Evolutionary conservation across 2,329 filamentous ascomycete species (phyloP).

Genomic region (Pseudogymnoascus sp.): DNA sequence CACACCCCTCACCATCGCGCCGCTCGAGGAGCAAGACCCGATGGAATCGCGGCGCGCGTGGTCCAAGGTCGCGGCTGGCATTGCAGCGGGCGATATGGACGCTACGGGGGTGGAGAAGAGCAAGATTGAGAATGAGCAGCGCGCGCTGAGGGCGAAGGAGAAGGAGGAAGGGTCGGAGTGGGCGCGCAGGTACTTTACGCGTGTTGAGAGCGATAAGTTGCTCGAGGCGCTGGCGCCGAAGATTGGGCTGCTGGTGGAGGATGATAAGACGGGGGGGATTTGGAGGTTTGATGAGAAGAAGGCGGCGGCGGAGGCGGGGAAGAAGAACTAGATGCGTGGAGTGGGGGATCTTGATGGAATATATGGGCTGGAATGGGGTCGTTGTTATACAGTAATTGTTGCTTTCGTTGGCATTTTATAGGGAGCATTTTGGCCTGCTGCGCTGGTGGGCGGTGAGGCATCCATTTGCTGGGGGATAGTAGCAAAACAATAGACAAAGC

Average conservation of each 20-base stretch:
- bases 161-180: conserved; percentile 67
- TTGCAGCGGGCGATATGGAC: conserved; percentile 78
- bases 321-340: not conserved
- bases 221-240: conserved; percentile 37
- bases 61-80: conserved; percentile 75
- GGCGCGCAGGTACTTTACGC: conserved; percentile 76
- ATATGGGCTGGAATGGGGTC: not conserved
- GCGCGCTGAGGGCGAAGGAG: conserved; percentile 67
- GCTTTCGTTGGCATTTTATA: not conserved
- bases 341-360: not conserved
- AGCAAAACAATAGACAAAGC: not conserved
- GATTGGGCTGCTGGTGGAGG: conserved; percentile 32
- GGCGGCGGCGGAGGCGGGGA: conserved; percentile 7
- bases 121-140: conserved; percentile 84
- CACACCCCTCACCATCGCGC: conserved; percentile 63
- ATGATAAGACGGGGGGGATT: conserved; percentile 63
- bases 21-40: conserved; percentile 72
- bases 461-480: not conserved
- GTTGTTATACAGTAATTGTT: not conserved
- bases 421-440: not conserved
- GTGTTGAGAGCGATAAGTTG: conserved; percentile 38
- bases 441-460: not conserved
- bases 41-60: conserved; percentile 85
- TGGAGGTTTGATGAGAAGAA: conserved; percentile 57
- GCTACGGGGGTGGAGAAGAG: conserved; percentile 69